Evolutionary conservation across 495 filamentous ascomycete species (phyloP).

Genomic region (Tuber calosporum): DNA sequence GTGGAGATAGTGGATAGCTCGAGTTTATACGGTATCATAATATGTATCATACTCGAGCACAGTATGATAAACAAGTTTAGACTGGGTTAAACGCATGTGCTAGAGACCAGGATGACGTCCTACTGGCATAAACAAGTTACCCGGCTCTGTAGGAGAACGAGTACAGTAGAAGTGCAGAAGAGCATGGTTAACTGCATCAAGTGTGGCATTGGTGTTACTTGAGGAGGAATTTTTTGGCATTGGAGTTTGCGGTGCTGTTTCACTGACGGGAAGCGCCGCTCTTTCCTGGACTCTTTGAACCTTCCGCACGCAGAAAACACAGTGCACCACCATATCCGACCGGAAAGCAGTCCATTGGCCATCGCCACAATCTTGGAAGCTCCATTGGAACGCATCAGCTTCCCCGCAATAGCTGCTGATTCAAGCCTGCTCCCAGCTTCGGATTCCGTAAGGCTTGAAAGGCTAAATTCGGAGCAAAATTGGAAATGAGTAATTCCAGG

Average conservation of each 20-base stretch:
- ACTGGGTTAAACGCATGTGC: background rate
- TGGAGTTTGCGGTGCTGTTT: background rate
- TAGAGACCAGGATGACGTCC: background rate
- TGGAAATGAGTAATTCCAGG: background rate
- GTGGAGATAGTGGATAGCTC: no score
- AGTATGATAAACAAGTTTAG: constrained; percentile 1
- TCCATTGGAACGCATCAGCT: background rate
- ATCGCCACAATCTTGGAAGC: background rate
- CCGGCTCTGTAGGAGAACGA: background rate
- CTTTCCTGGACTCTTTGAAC: background rate
- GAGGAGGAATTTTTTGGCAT: background rate
- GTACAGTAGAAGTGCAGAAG: no score
- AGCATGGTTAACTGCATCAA: background rate
- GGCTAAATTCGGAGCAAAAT: background rate
- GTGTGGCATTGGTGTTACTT: background rate
- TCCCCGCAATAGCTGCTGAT: background rate
- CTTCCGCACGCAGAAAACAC: background rate
- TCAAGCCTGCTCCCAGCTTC: background rate
- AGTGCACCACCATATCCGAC: background rate
- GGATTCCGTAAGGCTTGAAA: background rate
- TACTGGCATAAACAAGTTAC: background rate
- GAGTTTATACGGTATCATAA: no score
- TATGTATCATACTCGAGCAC: no score
- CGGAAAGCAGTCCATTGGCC: background rate
- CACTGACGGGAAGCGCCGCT: background rate